A percentile compares a stretch with the other conserved stretches of the same genome.
These are phyloP conservation scores for Yamadazyma ubonensis DNA, from an alignment of 805 yeast species.

Conservation along the genomic window DNA sequence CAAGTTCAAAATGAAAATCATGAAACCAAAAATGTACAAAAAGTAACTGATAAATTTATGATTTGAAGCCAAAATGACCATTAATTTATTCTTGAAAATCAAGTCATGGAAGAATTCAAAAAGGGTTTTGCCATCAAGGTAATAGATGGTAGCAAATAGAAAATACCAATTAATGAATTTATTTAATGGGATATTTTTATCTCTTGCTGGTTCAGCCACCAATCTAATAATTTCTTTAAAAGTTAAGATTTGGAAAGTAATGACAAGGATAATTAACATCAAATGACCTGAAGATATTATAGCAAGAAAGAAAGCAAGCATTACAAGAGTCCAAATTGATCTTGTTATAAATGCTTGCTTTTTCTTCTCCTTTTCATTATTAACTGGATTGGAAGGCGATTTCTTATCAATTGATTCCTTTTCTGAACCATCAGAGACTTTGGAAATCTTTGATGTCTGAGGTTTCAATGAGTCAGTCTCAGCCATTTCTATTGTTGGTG, in stretches of 20 bases:
- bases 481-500: slow-evolving; percentile 4
- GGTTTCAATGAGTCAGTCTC: slow-evolving; percentile 6
- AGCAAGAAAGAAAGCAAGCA: slow-evolving; percentile 73
- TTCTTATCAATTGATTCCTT: background rate
- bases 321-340: slow-evolving; percentile 89
- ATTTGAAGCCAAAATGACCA: slow-evolving; percentile 64
- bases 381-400: slow-evolving; percentile 11
- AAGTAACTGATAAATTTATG: slow-evolving; percentile 85
- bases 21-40: slow-evolving; percentile 81
- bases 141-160: slow-evolving; percentile 81
- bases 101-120: slow-evolving; percentile 61
- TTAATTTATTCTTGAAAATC: slow-evolving; percentile 50
- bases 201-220: slow-evolving; percentile 81
- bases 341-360: slow-evolving; percentile 83
- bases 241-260: slow-evolving; percentile 74
- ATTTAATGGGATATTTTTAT: slow-evolving; percentile 79
- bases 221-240: slow-evolving; percentile 87
- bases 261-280: slow-evolving; percentile 70
- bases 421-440: too few species aligned
- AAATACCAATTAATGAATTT: slow-evolving; percentile 91
- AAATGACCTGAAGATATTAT: slow-evolving; percentile 82
- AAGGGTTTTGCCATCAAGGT: slow-evolving; percentile 81
- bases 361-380: slow-evolving; percentile 58
- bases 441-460: too few species aligned
- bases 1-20: slow-evolving; percentile 83